phyloP scores from a whole-genome alignment of 805 yeast genomes.

The Saccharomycopsis malanga region DNA sequence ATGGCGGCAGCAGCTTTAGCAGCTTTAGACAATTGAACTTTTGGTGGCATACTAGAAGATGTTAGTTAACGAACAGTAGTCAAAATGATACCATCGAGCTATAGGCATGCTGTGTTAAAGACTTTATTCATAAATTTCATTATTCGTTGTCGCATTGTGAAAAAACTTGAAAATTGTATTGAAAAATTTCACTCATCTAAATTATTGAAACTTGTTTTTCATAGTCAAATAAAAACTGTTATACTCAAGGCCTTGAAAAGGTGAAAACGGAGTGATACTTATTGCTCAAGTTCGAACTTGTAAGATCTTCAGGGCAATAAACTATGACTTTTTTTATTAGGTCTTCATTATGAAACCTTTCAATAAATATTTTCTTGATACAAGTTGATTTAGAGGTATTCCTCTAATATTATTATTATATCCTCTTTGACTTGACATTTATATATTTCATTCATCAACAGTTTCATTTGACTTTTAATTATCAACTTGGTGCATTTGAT shows the following conservation, averaged over 20 bases:
- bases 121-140: neutral
- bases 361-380: neutral
- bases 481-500: no score
- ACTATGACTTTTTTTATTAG: no score
- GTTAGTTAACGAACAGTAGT: conserved; percentile 13
- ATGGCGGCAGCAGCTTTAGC: conserved; percentile 99
- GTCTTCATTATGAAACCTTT: neutral
- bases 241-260: no score
- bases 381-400: neutral
- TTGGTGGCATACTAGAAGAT: conserved; percentile 82
- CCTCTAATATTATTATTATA: neutral
- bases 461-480: neutral
- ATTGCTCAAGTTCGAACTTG: no score
- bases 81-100: neutral
- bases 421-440: neutral
- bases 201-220: neutral
- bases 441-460: no score
- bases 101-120: no score
- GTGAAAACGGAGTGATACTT: no score
- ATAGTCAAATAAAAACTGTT: no score
- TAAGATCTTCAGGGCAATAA: neutral
- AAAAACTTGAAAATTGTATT: neutral
- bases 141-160: neutral
- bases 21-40: conserved; percentile 98
- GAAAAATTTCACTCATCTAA: neutral